phyloP scores from a whole-genome alignment of 257 asterid genomes.

The Nicotiana obtusifolia region DNA sequence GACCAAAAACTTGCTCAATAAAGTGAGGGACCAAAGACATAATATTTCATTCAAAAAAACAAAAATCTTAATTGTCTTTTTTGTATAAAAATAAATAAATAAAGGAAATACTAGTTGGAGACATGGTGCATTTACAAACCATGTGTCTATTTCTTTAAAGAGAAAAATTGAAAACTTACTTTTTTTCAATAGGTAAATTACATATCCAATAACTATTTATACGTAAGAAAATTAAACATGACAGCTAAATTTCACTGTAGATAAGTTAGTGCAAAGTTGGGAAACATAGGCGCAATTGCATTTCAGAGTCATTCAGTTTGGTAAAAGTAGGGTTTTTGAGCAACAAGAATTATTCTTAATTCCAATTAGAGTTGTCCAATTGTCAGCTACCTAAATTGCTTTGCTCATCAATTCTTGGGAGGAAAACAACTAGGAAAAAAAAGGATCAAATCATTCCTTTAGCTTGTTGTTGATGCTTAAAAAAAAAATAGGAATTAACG shows the following conservation, averaged over 20 bases:
- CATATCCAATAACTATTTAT: not conserved
- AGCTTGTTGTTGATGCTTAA: too few species aligned
- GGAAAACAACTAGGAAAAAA: not conserved
- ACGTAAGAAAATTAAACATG: not conserved
- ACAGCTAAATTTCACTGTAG: not conserved
- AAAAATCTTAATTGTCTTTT: not conserved
- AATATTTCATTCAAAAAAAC: too few species aligned
- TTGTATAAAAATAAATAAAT: not conserved
- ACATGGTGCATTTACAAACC: not conserved
- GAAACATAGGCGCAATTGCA: not conserved
- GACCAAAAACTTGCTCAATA: too few species aligned
- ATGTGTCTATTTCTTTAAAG: not conserved
- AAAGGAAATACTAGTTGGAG: not conserved
- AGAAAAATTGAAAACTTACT: not conserved
- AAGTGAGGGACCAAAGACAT: too few species aligned
- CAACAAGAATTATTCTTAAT: not conserved
- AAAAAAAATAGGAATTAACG: too few species aligned
- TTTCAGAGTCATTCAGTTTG: not conserved
- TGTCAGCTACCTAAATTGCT: slow-evolving; percentile 3
- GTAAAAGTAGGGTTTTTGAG: not conserved
- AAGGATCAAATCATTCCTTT: too few species aligned
- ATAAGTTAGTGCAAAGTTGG: not conserved
- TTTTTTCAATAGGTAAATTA: not conserved
- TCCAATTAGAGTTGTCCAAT: slow-evolving; percentile 3
- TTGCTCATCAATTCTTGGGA: not conserved